Conservation (phyloP, 306 rosid genomes). For the Gleditsia sinensis region DNA sequence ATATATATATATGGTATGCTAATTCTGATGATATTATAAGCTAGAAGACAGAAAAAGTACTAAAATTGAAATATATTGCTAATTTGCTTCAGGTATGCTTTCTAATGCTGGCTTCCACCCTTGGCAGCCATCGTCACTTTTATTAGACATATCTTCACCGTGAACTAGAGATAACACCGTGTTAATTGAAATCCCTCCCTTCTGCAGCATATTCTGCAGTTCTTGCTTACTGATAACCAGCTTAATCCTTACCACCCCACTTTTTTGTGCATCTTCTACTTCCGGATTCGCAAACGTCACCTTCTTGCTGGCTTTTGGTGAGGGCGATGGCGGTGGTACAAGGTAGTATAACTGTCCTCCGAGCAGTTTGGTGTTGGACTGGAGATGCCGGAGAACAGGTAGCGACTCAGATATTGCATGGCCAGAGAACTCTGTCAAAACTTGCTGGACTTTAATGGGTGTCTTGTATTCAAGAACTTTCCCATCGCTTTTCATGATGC, state of each 20-base stretch:
- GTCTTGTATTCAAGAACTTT: constrained; percentile 62
- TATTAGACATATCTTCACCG: background rate
- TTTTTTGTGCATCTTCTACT: constrained; percentile 34
- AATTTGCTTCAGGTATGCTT: constrained; percentile 64
- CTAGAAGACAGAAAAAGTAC: background rate
- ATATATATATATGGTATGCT: background rate
- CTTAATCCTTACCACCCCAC: constrained; percentile 61
- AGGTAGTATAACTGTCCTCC: constrained; percentile 57
- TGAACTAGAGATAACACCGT: constrained; percentile 42
- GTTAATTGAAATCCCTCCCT: constrained; percentile 48
- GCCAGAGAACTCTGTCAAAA: constrained; percentile 55
- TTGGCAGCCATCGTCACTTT: constrained; percentile 15
- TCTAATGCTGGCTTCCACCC: constrained; percentile 73
- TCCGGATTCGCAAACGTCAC: constrained; percentile 56
- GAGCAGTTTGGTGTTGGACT: constrained; percentile 47
- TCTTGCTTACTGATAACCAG: constrained; percentile 65
- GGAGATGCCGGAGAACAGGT: constrained; percentile 46
- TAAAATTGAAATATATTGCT: background rate
- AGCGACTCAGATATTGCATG: constrained; percentile 55
- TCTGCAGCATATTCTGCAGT: constrained; percentile 48
- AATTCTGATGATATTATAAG: background rate
- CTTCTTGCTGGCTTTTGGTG: constrained; percentile 43
- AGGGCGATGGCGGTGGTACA: constrained; percentile 41
- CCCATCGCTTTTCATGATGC: constrained; percentile 68
- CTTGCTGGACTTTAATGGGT: constrained; percentile 55